Evolutionary conservation across 768 basidiomycete species (phyloP), one percentile per base, ranked within the genome.

Genomic region (Dacryopinax primogenitus): DNA sequence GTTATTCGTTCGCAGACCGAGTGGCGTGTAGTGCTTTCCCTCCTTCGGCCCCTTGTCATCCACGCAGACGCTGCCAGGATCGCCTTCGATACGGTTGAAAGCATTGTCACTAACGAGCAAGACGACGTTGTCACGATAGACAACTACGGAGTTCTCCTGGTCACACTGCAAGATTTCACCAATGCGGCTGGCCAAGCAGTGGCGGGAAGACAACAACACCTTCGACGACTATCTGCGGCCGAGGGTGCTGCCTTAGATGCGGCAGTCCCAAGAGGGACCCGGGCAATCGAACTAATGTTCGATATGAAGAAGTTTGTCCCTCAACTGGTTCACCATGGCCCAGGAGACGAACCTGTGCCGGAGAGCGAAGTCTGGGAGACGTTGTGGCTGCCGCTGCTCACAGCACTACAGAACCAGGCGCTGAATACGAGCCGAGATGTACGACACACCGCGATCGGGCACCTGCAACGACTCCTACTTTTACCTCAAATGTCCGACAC

Each of bases 11-110:
- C 92, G 0, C 86, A 88, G 69, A 97, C 95, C 0, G 95, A 98
- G 73, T 99, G 95, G 95, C 92, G 90, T 67, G 78, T 98, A 39
- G 82, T 94, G 23, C 90, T 94, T 70, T 88, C 90, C 0, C 79
- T 97, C 32, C 81, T 98, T 68, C 84, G 90, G 61, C 87, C 86
- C 1, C 94, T 92, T 0, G 82, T 93, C 41, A 79, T 86, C 13
- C 88, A 96, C 72, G 83, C 90, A 11, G 90, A 92, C 74, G 94
- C 93, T 3, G 86, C 91, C 28, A 86, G 89, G 36, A 77, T 86
- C 63, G 88, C 95, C 1, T 90, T 97, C 71, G 85, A 85, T 21
- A 80, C 96, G 21, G 77, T 95, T n/a, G 75, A 80, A 18, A 77
- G 76, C 41, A 78, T 97, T n/a, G 79, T 82, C 15, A 74, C 80